A percentile compares a stretch with the other conserved stretches of the same genome.
phyloP scores from a whole-genome alignment of 495 filamentous ascomycete genomes.

The Wilcoxina mikolae region DNA sequence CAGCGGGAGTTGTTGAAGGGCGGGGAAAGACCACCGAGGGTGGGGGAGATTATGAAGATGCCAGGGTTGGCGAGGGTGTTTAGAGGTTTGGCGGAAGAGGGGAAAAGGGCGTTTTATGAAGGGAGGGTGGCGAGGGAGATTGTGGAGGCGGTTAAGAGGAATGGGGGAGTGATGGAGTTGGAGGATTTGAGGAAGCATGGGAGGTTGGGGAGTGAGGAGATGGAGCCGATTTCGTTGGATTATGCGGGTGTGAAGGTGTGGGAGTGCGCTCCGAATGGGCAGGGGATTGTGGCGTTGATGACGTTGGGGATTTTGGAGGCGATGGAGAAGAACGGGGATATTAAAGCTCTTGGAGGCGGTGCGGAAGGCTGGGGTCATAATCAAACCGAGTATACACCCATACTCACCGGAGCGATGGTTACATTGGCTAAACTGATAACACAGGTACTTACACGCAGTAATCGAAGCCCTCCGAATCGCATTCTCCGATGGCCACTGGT shows the following conservation, averaged over 20 bases:
- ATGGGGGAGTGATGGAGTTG: constrained; percentile 63
- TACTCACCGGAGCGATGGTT: neutral
- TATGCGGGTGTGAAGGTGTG: constrained; percentile 43
- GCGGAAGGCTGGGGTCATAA: constrained; percentile 20
- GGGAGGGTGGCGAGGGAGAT: constrained; percentile 67
- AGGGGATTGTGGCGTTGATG: constrained; percentile 90
- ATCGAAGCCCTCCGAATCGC: constrained; percentile 84
- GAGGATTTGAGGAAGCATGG: constrained; percentile 68
- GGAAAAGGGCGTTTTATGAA: constrained; percentile 82
- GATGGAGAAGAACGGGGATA: constrained; percentile 55
- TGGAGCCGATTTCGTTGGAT: constrained; percentile 47
- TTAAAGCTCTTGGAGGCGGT: constrained; percentile 34
- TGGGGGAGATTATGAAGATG: constrained; percentile 86
- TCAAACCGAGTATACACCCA: constrained; percentile 28
- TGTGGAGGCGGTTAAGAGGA: constrained; percentile 57
- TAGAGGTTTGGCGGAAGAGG: constrained; percentile 58
- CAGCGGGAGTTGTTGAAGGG: constrained; percentile 54
- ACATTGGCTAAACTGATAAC: constrained; percentile 16
- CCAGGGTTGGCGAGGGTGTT: constrained; percentile 70
- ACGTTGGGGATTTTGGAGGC: constrained; percentile 79
- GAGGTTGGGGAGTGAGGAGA: constrained; percentile 57
- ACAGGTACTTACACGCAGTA: constrained; percentile 65
- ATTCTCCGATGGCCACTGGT: constrained; percentile 85
- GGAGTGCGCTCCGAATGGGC: constrained; percentile 97
- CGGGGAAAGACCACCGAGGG: constrained; percentile 47